Conservation (phyloP, 1,284 basidiomycete genomes). For the Ceratobasidium theobromae region DNA sequence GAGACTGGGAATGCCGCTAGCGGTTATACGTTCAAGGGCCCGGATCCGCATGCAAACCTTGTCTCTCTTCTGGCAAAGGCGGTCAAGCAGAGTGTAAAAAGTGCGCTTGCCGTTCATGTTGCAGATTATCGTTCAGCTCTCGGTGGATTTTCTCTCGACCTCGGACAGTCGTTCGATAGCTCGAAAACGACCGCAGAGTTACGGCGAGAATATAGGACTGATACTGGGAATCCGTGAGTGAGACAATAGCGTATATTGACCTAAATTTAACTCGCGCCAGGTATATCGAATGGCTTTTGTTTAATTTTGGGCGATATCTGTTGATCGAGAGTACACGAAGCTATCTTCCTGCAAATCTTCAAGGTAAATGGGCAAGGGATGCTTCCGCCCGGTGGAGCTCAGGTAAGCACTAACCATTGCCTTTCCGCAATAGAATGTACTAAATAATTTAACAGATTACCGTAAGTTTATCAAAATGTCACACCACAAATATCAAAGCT, state of each 20-base stretch:
- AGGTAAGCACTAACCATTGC: conserved; percentile 45
- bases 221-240: conserved; percentile 52
- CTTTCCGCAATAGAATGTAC: not conserved
- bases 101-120: conserved; percentile 45
- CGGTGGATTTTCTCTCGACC: conserved; percentile 54
- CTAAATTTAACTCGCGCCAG: not conserved
- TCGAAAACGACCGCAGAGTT: conserved; percentile 59
- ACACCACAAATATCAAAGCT: too few relatives aligned
- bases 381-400: conserved; percentile 59
- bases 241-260: not conserved
- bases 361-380: conserved; percentile 68
- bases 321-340: conserved; percentile 63
- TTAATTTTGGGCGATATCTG: conserved; percentile 70
- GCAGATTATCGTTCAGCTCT: conserved; percentile 53
- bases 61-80: conserved; percentile 45
- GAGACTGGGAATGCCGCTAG: conserved; percentile 57
- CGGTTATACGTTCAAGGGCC: conserved; percentile 61
- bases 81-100: conserved; percentile 37
- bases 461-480: too few relatives aligned
- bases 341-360: conserved; percentile 64
- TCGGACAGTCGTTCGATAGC: conserved; percentile 60
- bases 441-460: conserved; percentile 59
- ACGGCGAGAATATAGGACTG: conserved; percentile 53
- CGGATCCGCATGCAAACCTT: conserved; percentile 58
- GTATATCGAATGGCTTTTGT: conserved; percentile 70